These are phyloP conservation scores for Arthrobotrys conoides DNA, from an alignment of 2,329 filamentous ascomycete genomes.

Conservation along the genomic window DNA sequence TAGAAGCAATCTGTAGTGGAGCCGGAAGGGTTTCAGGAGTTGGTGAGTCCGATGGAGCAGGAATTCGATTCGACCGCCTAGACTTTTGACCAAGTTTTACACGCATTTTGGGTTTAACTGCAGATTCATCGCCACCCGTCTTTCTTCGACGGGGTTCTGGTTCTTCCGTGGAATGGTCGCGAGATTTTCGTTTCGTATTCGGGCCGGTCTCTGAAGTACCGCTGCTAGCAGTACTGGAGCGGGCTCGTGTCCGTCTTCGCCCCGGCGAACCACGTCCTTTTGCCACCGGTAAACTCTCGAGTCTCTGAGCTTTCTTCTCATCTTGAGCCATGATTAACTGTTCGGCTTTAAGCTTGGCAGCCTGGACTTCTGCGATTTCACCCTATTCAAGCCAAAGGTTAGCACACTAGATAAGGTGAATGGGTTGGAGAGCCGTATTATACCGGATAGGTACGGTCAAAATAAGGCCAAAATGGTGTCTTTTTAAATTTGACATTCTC, in stretches of 20 bases:
- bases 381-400: slow-evolving; percentile 18
- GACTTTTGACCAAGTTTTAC: slow-evolving; percentile 48
- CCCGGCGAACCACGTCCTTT: neutral
- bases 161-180: slow-evolving; percentile 51
- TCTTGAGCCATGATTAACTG: slow-evolving; percentile 35
- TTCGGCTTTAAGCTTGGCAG: slow-evolving; percentile 42
- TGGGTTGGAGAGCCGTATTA: neutral
- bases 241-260: slow-evolving; percentile 25
- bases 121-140: slow-evolving; percentile 4
- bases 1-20: slow-evolving; percentile 1
- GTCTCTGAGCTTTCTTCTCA: slow-evolving; percentile 46
- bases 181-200: slow-evolving; percentile 50
- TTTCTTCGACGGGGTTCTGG: slow-evolving; percentile 44
- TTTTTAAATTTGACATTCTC: slow-evolving; percentile 40
- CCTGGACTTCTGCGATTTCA: slow-evolving; percentile 46
- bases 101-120: slow-evolving; percentile 20
- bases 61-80: slow-evolving; percentile 41
- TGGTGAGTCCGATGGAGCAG: slow-evolving; percentile 13
- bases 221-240: slow-evolving; percentile 53
- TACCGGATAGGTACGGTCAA: slow-evolving; percentile 20
- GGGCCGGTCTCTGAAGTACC: slow-evolving; percentile 35
- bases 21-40: neutral
- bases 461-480: slow-evolving; percentile 49
- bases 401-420: neutral
- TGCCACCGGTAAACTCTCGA: slow-evolving; percentile 12